phyloP scores from a whole-genome alignment of 1,284 basidiomycete genomes.

The Puccinia hordei region DNA sequence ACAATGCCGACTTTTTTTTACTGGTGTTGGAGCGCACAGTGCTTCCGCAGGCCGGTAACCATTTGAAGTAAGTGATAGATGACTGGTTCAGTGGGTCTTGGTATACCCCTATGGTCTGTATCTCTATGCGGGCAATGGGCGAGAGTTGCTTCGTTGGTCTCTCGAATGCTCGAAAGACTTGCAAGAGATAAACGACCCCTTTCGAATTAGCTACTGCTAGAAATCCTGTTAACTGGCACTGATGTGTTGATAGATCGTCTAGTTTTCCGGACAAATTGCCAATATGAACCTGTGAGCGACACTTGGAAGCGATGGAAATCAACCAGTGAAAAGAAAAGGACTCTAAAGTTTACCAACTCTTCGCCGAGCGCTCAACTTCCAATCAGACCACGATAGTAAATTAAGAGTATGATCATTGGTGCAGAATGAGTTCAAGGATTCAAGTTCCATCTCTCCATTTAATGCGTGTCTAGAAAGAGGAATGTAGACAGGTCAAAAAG shows the following conservation, averaged over 20 bases:
- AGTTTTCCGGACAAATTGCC: background rate
- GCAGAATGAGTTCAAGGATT: constrained; percentile 28
- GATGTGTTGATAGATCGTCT: background rate
- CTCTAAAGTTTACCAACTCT: constrained; percentile 9
- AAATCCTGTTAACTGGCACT: constrained; percentile 16
- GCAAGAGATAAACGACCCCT: constrained; percentile 26
- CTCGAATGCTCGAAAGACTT: constrained; percentile 1
- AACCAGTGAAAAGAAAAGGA: background rate
- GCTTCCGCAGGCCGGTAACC: constrained; percentile 6
- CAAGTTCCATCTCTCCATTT: constrained; percentile 28
- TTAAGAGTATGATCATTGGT: background rate
- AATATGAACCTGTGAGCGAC: background rate
- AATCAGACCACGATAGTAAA: constrained; percentile 30
- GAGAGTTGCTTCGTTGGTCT: background rate
- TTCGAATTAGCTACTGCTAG: constrained; percentile 36
- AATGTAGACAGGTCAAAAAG: background rate
- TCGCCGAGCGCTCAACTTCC: constrained; percentile 13
- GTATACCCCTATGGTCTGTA: constrained; percentile 1
- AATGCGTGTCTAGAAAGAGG: constrained; percentile 8
- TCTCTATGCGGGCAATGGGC: background rate
- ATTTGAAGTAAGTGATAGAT: constrained; percentile 21
- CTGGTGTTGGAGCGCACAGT: background rate
- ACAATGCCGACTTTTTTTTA: background rate
- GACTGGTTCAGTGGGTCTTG: constrained; percentile 21
- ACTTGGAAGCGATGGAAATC: background rate